phyloP scores from a whole-genome alignment of 2,329 filamentous ascomycete genomes.

The Dactylonectria estremocensis region DNA sequence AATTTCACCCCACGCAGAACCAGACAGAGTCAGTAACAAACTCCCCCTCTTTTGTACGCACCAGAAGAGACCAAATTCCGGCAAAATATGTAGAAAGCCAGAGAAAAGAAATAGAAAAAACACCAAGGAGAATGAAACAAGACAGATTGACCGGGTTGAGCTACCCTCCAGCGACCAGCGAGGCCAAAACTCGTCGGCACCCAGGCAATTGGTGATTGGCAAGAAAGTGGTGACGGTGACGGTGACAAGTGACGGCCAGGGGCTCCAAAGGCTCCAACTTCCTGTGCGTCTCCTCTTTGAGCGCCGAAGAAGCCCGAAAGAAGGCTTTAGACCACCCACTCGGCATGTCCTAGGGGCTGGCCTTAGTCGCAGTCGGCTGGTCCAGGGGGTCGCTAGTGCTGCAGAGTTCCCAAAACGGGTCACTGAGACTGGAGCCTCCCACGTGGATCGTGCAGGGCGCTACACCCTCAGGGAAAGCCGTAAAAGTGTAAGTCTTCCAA shows the following conservation, averaged over 20 bases:
- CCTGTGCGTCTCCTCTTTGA: slow-evolving; percentile 11
- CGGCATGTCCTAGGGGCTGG: slow-evolving; percentile 27
- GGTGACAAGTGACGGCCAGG: slow-evolving; percentile 14
- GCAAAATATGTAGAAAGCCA: slow-evolving; percentile 18
- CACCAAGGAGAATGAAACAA: slow-evolving; percentile 10
- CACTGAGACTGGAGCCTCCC: slow-evolving; percentile 45
- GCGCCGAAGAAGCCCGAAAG: slow-evolving; percentile 31
- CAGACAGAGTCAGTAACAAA: slow-evolving; percentile 7
- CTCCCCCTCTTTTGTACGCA: slow-evolving; percentile 12
- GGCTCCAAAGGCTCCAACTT: neutral
- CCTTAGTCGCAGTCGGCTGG: slow-evolving; percentile 28
- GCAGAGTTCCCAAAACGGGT: slow-evolving; percentile 47
- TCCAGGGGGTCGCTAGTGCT: slow-evolving; percentile 43
- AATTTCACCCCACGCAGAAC: slow-evolving; percentile 10
- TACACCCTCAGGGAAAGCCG: slow-evolving; percentile 43
- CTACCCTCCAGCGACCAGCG: slow-evolving; percentile 1
- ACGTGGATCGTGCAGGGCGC: slow-evolving; percentile 52
- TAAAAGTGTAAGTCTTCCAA: slow-evolving; percentile 44
- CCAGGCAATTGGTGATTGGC: neutral
- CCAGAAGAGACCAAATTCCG: slow-evolving; percentile 17
- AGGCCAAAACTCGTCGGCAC: slow-evolving; percentile 2
- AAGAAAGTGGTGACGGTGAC: slow-evolving; percentile 2
- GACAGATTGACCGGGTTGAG: slow-evolving; percentile 10
- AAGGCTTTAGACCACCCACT: slow-evolving; percentile 25
- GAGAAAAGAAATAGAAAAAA: slow-evolving; percentile 15